Conservation (phyloP, 495 filamentous ascomycete genomes). For the Lasiosphaeria miniovina region DNA sequence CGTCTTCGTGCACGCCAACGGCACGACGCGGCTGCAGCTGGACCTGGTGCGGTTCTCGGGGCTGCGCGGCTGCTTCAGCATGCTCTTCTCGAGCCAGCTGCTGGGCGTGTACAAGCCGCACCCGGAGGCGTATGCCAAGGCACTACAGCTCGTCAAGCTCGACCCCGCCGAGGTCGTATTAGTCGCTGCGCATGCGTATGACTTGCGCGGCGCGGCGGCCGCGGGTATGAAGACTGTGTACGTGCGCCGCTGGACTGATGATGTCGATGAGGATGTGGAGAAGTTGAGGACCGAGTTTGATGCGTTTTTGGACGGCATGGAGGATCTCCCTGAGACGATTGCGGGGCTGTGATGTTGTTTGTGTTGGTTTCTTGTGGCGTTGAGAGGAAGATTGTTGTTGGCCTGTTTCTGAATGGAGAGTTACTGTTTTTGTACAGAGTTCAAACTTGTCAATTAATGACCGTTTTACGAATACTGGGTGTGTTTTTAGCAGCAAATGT, state of each 20-base stretch:
- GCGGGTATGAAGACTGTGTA: conserved; percentile 52
- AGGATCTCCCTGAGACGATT: conserved; percentile 15
- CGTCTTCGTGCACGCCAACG: conserved; percentile 53
- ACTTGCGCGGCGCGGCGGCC: conserved; percentile 44
- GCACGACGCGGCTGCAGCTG: conserved; percentile 53
- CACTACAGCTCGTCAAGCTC: conserved; percentile 41
- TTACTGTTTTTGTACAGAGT: too few species aligned
- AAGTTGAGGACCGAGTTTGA: conserved; percentile 44
- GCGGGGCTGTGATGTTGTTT: background rate
- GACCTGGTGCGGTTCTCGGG: conserved; percentile 48
- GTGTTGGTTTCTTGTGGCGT: too few species aligned
- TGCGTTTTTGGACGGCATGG: conserved; percentile 46
- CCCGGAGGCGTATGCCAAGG: conserved; percentile 44
- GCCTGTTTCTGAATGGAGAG: too few species aligned
- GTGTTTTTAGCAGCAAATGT: too few species aligned
- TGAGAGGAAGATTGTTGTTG: too few species aligned
- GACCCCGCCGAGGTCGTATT: conserved; percentile 47
- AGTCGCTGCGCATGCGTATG: conserved; percentile 56
- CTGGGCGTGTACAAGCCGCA: conserved; percentile 48
- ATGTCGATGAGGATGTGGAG: conserved; percentile 49
- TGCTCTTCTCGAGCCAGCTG: conserved; percentile 52
- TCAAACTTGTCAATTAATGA: too few species aligned
- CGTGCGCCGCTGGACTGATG: conserved; percentile 53
- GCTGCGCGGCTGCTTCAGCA: conserved; percentile 40
- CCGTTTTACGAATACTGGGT: too few species aligned